Percentiles rank a stretch among this genome's conserved stretches.
Evolutionary conservation across 148 eudicot genomes (phyloP).

Genomic region (Dianthus caryophyllus): DNA sequence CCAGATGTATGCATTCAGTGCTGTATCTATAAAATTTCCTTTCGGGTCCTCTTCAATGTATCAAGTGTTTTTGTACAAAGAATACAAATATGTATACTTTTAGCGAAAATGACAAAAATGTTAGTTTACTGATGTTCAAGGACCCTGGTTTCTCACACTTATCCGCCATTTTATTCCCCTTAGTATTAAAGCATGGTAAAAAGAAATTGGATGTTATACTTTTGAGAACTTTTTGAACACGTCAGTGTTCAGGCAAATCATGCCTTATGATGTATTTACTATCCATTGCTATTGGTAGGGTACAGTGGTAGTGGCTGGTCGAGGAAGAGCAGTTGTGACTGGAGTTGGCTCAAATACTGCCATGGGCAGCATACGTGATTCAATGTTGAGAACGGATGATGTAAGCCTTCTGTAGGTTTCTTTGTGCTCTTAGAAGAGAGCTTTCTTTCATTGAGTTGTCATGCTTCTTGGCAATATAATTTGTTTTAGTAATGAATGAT

Average conservation of each 20-base stretch:
- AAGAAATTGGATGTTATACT: neutral
- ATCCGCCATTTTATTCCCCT: too few relatives aligned
- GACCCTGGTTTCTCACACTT: too few relatives aligned
- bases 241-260: neutral
- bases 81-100: too few relatives aligned
- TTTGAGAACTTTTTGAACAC: neutral
- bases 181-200: neutral
- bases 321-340: constrained; percentile 89
- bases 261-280: constrained; percentile 7
- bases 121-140: too few relatives aligned
- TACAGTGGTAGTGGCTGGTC: constrained; percentile 91
- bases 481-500: neutral
- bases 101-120: too few relatives aligned
- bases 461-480: neutral
- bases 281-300: constrained; percentile 49
- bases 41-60: too few relatives aligned
- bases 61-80: too few relatives aligned
- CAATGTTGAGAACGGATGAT: constrained; percentile 94
- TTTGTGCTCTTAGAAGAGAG: neutral
- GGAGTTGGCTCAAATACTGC: constrained; percentile 99
- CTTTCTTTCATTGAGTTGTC: neutral
- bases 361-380: constrained; percentile 98
- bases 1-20: neutral
- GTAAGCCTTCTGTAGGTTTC: constrained; percentile 37
- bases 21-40: too few relatives aligned